These are phyloP conservation scores for Geoglossum cookeanum DNA, from an alignment of 2,329 filamentous ascomycete species.

Conservation along the genomic window DNA sequence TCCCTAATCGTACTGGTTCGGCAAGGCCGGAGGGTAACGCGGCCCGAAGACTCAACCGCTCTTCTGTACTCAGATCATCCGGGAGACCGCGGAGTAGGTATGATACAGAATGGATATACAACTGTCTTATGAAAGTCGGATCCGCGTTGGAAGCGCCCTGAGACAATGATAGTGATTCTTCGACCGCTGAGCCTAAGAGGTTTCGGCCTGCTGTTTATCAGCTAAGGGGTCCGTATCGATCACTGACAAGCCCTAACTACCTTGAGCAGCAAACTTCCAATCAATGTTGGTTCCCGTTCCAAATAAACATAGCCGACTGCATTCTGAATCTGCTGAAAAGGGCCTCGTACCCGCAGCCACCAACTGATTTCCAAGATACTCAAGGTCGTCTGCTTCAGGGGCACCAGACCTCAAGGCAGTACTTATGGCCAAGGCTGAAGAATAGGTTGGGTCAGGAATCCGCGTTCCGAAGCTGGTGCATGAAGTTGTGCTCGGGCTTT, in stretches of 20 bases:
- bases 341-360: not conserved
- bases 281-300: constrained; percentile 23
- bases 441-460: constrained; percentile 18
- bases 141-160: constrained; percentile 14
- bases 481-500: not conserved
- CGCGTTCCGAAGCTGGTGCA: not conserved
- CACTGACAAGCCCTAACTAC: constrained; percentile 14
- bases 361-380: not conserved
- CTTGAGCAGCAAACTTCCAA: constrained; percentile 33
- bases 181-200: constrained; percentile 26
- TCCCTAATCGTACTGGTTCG: not conserved
- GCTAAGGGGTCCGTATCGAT: not conserved
- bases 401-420: not conserved
- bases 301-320: constrained; percentile 9
- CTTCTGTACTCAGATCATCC: constrained; percentile 33
- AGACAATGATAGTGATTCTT: constrained; percentile 22
- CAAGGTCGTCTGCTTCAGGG: not conserved
- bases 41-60: constrained; percentile 31
- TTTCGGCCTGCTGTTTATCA: constrained; percentile 21
- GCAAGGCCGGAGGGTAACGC: constrained; percentile 26
- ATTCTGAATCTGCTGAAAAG: constrained; percentile 9
- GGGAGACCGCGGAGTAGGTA: constrained; percentile 48
- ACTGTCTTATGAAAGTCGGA: constrained; percentile 33
- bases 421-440: constrained; percentile 15
- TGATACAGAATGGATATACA: constrained; percentile 43